phyloP scores from a whole-genome alignment of 306 rosid species.

The Malus sylvestris region DNA sequence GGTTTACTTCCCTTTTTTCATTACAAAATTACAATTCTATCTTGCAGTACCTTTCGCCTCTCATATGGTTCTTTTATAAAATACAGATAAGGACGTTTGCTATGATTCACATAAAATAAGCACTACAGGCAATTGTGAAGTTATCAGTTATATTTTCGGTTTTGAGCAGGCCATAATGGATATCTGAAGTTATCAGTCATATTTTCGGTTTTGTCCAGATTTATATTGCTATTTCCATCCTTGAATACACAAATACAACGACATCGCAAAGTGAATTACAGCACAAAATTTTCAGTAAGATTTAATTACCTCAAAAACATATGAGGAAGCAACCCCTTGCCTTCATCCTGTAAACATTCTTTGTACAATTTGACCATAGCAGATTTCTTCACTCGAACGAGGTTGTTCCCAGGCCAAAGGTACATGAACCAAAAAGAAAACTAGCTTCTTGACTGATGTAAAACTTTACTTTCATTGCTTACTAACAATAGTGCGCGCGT shows the following conservation, averaged over 20 bases:
- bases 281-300: neutral
- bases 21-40: neutral
- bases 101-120: neutral
- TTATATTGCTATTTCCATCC: neutral
- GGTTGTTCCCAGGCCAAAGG: too few relatives aligned
- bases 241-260: neutral
- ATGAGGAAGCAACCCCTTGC: too few relatives aligned
- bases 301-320: too few relatives aligned
- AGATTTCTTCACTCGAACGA: too few relatives aligned
- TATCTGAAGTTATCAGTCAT: neutral
- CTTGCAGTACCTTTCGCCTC: neutral
- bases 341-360: too few relatives aligned
- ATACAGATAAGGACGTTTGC: neutral
- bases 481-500: too few relatives aligned
- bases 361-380: too few relatives aligned
- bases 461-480: too few relatives aligned
- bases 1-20: neutral
- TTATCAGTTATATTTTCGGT: neutral
- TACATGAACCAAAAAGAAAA: too few relatives aligned
- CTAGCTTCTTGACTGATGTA: too few relatives aligned
- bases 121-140: neutral
- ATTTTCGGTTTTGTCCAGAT: neutral
- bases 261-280: neutral
- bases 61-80: neutral
- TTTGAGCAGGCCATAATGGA: neutral